Base-by-base conservation (phyloP, 1,139 yeast genomes). In the Candida mesenterica region DNA sequence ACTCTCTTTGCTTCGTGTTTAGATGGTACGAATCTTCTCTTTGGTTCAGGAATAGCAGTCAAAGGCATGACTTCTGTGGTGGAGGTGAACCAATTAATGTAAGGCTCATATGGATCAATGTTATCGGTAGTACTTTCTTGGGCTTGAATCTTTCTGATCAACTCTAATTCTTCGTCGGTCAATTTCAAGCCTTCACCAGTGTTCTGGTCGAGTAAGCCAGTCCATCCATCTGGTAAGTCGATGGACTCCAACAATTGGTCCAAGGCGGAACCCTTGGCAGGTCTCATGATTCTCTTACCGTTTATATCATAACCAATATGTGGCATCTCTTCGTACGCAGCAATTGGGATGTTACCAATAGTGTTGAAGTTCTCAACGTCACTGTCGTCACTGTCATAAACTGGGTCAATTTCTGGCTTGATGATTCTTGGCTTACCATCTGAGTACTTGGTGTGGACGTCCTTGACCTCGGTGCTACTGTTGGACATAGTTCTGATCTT, bases 171-270 rank as follows among this genome's bases (percentile, higher is more conserved):
- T 55, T 92, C 97, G 40, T 75, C 75, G n/a, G 89, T 79, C 44
- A 92, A 70, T 50, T 92, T 89, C 63, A 92, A 75, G 33, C 88
- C 74, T n/a, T 81, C 65, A 44, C 98, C 99, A 7, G 97, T 88
- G 49, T 82, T 76, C 55, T 88, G 87, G 61, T 92, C 97, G 40
- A 92, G 66, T 45, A 94, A 71, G 31, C 99, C 99, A 8, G 98
- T 94, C 97, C 97, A 92, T 24, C 98, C 98, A 62, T 86, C 95
- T 9, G 97, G 98, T 45, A 92, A 71, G 44, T 92, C 98, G 45
- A 94, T 92, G 20, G 82, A 72, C 52, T 92, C 98, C 46, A 94
- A 68, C 45, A 92, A 72, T 49, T 82, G 84, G 55, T 92, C 97
- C 49, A 94, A 72, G 1, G 98, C 98, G 38, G 95, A 81, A 6